Percentiles rank a stretch among this genome's conserved stretches.
phyloP scores from a whole-genome alignment of 2,329 filamentous ascomycete genomes.

The Claviceps pazoutovae region DNA sequence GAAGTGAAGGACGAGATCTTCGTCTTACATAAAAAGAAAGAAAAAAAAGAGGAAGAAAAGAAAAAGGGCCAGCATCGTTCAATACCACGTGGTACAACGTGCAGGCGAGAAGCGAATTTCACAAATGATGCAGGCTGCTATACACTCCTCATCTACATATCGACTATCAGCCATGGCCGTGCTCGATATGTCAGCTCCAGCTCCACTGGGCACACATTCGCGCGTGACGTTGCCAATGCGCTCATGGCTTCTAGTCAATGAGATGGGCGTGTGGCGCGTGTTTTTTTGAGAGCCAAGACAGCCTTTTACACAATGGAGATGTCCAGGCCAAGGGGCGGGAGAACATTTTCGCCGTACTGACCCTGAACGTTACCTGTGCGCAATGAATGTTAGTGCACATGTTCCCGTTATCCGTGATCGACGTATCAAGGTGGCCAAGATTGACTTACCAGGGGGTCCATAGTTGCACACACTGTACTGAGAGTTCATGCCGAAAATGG shows the following conservation, averaged over 20 bases:
- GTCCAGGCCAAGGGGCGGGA: slow-evolving; percentile 20
- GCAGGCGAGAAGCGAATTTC: slow-evolving; percentile 21
- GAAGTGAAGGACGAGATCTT: slow-evolving; percentile 4
- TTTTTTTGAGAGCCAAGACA: neutral
- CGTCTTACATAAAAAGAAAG: slow-evolving; percentile 6
- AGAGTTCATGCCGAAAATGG: slow-evolving; percentile 35
- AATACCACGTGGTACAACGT: slow-evolving; percentile 20
- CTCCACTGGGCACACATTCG: neutral
- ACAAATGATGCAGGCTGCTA: neutral
- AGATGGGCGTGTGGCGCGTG: neutral
- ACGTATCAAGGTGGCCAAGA: neutral
- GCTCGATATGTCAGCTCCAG: neutral
- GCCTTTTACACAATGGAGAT: slow-evolving; percentile 14
- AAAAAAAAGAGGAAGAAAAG: slow-evolving; percentile 11
- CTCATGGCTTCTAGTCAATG: neutral
- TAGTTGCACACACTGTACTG: slow-evolving; percentile 88
- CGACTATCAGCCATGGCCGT: neutral
- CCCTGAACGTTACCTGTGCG: neutral
- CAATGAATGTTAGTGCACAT: neutral
- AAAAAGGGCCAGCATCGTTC: slow-evolving; percentile 18
- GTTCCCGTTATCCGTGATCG: neutral
- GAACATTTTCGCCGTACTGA: slow-evolving; percentile 27
- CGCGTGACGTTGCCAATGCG: neutral
- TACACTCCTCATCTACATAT: slow-evolving; percentile 3
- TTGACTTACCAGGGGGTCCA: slow-evolving; percentile 48